Evolutionary conservation across 495 filamentous ascomycete species (phyloP), one percentile per base, ranked within the genome.

Genomic region (Penicillium arizonense): DNA sequence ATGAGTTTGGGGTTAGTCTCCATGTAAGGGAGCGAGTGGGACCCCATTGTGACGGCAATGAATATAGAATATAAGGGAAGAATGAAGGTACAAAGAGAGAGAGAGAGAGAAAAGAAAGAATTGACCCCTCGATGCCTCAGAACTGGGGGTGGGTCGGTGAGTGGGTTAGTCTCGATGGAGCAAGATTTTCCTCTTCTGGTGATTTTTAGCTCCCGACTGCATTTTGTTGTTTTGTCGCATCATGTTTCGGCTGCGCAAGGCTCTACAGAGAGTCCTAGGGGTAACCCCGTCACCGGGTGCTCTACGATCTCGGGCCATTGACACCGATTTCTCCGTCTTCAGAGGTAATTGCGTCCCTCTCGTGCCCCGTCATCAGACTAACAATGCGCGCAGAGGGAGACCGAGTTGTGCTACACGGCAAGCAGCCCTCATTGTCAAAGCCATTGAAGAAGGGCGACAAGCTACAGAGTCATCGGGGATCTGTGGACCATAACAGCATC

Each of bases 1-100:
- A 97, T 94, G 76, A 86, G 85, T 68, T 90, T 87, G 30, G 88
- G 87, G 58, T 81, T 80, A 13, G 82, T 87, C 57, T 77, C 73
- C 71, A 91, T 68, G 48, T 75, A 75, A 4, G 72, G 71, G 16
- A 77, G 72, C 36, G 50, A 56, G 35, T 52, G 63, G n/a, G 74
- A 65, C 10, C 62, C 64, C 72, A 77, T 77, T 50, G 40, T 65
- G 44, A 33, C 16, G 4, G 44, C 44, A 47, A 41, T 50, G 51
- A 33, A 43, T 10, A 44, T 47, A 35, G 34, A 34, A 40, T 28
- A 47, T 20, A 35, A 52, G 47, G 18, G 42, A 55, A 46, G 30
- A 16, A 38, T 50, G 49, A 41, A 55, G 11, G 50, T 24, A 38
- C 30, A 36, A 13, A 48, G 24, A 41, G 26, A 21, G 34, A 40